Evolutionary conservation across 1,139 yeast genomes (phyloP).

Genomic region (Petasospora fabianii): DNA sequence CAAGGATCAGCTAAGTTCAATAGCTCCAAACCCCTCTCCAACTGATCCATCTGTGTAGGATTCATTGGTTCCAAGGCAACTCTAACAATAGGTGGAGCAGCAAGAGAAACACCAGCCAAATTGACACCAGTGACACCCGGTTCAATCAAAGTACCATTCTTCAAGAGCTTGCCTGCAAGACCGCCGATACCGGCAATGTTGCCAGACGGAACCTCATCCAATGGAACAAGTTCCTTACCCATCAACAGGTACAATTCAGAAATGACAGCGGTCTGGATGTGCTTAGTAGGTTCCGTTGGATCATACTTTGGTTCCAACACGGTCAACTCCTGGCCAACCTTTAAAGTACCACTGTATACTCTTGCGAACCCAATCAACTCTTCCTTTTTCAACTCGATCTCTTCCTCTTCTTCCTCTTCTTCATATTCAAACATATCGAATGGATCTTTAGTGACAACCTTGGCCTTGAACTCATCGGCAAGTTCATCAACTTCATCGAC

Average conservation of each 20-base stretch:
- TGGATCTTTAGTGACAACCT: slow-evolving; percentile 29
- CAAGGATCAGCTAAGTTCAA: slow-evolving; percentile 91
- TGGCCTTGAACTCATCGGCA: slow-evolving; percentile 12
- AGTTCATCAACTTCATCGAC: slow-evolving; percentile 16
- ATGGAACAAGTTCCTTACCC: slow-evolving; percentile 85
- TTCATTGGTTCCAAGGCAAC: slow-evolving; percentile 93
- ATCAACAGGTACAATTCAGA: slow-evolving; percentile 75
- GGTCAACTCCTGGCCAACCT: slow-evolving; percentile 67
- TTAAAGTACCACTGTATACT: slow-evolving; percentile 78
- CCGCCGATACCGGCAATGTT: slow-evolving; percentile 95
- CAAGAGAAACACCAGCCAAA: slow-evolving; percentile 63
- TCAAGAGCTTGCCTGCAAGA: slow-evolving; percentile 72
- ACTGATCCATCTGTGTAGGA: slow-evolving; percentile 70
- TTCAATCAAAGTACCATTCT: slow-evolving; percentile 76
- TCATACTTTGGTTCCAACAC: slow-evolving; percentile 87
- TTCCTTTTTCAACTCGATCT: slow-evolving; percentile 49
- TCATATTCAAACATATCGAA: slow-evolving; percentile 29
- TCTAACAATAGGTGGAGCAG: slow-evolving; percentile 83
- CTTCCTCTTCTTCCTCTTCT: slow-evolving; percentile 39
- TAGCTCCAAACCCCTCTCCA: slow-evolving; percentile 75
- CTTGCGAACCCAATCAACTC: slow-evolving; percentile 84
- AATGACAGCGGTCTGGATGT: slow-evolving; percentile 50
- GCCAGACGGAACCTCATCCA: slow-evolving; percentile 88
- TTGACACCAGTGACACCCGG: slow-evolving; percentile 53
- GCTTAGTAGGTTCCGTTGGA: slow-evolving; percentile 62